Base-by-base conservation (phyloP, 2,329 filamentous ascomycete genomes). In the Pleurostoma richardsiae region DNA sequence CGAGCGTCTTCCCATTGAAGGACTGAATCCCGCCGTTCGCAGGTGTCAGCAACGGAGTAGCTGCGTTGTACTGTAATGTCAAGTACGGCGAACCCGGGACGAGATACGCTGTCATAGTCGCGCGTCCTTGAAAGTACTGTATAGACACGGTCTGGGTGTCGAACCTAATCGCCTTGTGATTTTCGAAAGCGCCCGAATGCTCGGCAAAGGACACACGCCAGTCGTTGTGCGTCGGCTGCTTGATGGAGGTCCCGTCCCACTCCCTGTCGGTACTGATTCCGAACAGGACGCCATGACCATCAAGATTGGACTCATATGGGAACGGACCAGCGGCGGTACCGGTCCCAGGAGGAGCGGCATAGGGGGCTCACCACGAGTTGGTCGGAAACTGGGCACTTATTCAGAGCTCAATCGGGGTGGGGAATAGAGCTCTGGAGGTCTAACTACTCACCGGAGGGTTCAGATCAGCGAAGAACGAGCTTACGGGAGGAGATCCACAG, bases 331-430 rank as follows among this genome's bases (percentile, higher is more conserved):
- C 51, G 6, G 55, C 55, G 30, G 52, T 54, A 39, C 28, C 49
- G 10, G 49, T 54, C 36, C 55, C 55, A 6, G 55, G 54, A 6
- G 50, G 44, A 4, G 55, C 54, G 10, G 55, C 55, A 41, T 53
- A 57, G 2, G 54, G 49, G 10, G 55, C 55, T 53, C 55, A 57
- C 55, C 55, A 57, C 4, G 50, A 50, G 41, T 56, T 56, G 29
- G 55, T 57, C 7, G 55, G 55, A 44, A 49, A 56, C 54, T 56
- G n/a, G 29, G 40, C 11, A 6, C 10, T 10, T 27, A 26, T 27
- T 44, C 19, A 44, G 42, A 11, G 19, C 19, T 39, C 11, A n/a
- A 10, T 40, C 36, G 4, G 11, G 5, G 3, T 30, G 11, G 38
- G 10, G 2, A 40, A 28, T 10, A 10, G 6, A 30, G 27, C n/a